Conservation (phyloP, 2,329 filamentous ascomycete species). For the Aureobasidium melanogenum region DNA sequence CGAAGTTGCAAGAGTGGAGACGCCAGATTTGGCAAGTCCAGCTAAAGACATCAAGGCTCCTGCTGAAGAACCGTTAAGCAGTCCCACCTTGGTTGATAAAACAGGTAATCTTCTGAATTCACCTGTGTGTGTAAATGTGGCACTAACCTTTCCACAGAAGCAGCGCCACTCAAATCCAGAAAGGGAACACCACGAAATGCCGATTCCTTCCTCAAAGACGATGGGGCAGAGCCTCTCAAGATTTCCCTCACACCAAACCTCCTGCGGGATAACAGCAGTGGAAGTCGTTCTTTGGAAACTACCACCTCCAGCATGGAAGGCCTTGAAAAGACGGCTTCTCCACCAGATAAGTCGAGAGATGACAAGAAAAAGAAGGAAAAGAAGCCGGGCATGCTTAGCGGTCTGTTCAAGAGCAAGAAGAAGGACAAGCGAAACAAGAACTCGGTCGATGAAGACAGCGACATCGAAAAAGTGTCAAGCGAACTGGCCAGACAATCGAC, state of each 20-base stretch:
- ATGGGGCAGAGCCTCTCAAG: constrained; percentile 90
- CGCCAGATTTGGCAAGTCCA: constrained; percentile 11
- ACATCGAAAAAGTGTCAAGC: constrained; percentile 23
- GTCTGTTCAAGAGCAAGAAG: constrained; percentile 57
- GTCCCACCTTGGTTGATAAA: constrained; percentile 24
- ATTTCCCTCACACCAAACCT: constrained; percentile 93
- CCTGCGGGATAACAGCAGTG: constrained; percentile 63
- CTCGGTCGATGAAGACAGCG: constrained; percentile 16
- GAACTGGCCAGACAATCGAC: constrained; percentile 16
- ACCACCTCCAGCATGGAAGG: constrained; percentile 60
- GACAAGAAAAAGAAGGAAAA: constrained; percentile 66
- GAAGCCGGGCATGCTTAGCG: constrained; percentile 64
- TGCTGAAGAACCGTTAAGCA: constrained; percentile 22
- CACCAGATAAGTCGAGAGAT: constrained; percentile 58
- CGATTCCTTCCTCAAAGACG: constrained; percentile 96
- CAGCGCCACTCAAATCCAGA: constrained; percentile 50
- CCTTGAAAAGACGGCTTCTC: constrained; percentile 58
- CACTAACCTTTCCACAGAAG: constrained; percentile 21
- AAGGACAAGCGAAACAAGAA: constrained; percentile 55
- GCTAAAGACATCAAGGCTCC: constrained; percentile 18
- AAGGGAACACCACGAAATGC: constrained; percentile 85
- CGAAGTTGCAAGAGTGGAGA: constrained; percentile 4
- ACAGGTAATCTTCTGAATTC: constrained; percentile 11
- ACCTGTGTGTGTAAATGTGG: constrained; percentile 21
- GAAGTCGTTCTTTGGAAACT: constrained; percentile 17